A percentile compares a stretch with the other conserved stretches of the same genome.
Conservation (phyloP, 345 rosid genomes). For the Salix dunnii region DNA sequence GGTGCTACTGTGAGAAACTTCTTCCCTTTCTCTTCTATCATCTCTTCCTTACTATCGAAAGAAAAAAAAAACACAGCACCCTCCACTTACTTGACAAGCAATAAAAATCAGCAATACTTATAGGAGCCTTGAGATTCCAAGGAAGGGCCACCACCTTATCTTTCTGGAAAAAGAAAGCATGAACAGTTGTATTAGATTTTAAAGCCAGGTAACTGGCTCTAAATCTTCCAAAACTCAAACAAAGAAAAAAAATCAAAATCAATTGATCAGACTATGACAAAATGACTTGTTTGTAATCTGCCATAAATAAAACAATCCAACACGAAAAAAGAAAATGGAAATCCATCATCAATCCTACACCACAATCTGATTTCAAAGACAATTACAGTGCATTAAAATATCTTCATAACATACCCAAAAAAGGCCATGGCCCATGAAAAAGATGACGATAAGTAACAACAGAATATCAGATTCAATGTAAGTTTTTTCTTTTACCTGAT, state of each 20-base stretch:
- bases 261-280: not conserved
- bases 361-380: constrained; percentile 39
- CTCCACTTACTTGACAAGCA: constrained; percentile 16
- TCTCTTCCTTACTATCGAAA: not conserved
- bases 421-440: not conserved
- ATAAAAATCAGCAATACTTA: constrained; percentile 28
- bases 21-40: constrained; percentile 54
- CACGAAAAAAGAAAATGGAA: constrained; percentile 49
- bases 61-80: not conserved
- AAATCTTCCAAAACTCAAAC: not conserved
- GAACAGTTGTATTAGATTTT: not conserved
- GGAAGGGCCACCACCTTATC: constrained; percentile 14
- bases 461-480: not conserved
- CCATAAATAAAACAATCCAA: constrained; percentile 34
- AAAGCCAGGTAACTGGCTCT: not conserved
- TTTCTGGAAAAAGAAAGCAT: constrained; percentile 2
- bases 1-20: constrained; percentile 90
- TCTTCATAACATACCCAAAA: constrained; percentile 16
- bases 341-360: constrained; percentile 50
- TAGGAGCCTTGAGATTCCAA: constrained; percentile 7
- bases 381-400: constrained; percentile 11
- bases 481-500: not conserved
- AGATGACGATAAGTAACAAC: not conserved
- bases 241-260: not conserved
- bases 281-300: not conserved